Base-by-base conservation (phyloP, 1,284 basidiomycete species). In the Ganoderma leucocontextum region DNA sequence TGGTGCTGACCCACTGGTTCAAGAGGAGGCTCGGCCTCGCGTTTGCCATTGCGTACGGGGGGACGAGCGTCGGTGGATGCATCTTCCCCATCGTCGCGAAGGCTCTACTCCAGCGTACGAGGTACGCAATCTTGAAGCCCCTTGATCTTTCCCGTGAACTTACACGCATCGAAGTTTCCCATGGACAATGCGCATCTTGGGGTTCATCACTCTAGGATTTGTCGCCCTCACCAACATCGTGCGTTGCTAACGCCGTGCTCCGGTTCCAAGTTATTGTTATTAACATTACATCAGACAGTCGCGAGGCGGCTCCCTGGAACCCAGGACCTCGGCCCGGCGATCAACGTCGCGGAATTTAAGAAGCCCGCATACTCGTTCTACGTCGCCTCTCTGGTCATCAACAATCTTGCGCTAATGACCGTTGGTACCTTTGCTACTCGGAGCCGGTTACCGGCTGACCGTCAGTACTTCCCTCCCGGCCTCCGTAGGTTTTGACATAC, bases 101-200 rank as follows among this genome's bases (percentile, higher is more conserved):
- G 36, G 82, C 77, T 42, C 73, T 86, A 36, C 72, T 84, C 47
- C 72, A 75, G 2, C 41, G 71, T 35, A 74, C 82, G 15, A 82
- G 78, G 80, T 78, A 19, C 7, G 2, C 29, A 17, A 19, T 33
- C 29, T 53, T 13, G 70, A 17, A 5, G 5, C 1, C 2, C 3
- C 17, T 35, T 12, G 17, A n/a, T 8, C n/a, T 58, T 29, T 22
- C 4, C 6, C 41, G 25, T 6, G 12, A 13, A 15, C 15, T 15
- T 1, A 33, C 15, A 10, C 9, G 29, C 8, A 4, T 19, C 17
- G 12, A 15, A 55, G 52, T 19, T 55, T 55, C 29, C 5, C 4
- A 19, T 89, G 88, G 88, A 87, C 87, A 1, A 86, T 89, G 83
- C 82, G 88, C 22, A 83, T 86, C 49, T 75, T 88, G 38, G 87